Evolutionary conservation across 139 green algal species (phyloP).

Genomic region (Asterochloris sp.): DNA sequence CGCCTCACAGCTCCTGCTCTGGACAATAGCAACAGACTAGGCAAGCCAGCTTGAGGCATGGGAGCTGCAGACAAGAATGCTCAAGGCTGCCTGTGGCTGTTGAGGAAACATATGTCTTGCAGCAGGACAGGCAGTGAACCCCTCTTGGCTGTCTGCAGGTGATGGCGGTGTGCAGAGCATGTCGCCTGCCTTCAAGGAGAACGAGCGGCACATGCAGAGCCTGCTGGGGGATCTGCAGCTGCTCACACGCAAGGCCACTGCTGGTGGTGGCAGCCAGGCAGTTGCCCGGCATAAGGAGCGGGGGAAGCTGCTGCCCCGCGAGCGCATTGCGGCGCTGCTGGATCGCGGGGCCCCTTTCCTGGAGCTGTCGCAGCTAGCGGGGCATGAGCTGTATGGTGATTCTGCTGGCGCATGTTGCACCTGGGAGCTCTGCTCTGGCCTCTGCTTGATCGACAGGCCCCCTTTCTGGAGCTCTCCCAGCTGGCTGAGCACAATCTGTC

Average conservation of each 20-base stretch:
- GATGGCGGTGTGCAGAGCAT: background rate
- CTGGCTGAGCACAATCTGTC: background rate
- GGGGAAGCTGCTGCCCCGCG: constrained; percentile 60
- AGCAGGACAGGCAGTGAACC: background rate
- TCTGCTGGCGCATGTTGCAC: background rate
- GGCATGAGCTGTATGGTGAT: constrained; percentile 67
- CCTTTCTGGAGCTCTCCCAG: background rate
- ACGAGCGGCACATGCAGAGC: constrained; percentile 6
- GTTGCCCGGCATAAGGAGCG: constrained; percentile 55
- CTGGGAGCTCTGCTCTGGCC: background rate
- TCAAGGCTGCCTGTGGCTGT: too few relatives aligned
- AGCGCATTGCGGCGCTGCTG: constrained; percentile 69
- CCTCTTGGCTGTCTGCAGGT: background rate
- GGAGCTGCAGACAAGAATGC: too few relatives aligned
- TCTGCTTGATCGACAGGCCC: too few relatives aligned
- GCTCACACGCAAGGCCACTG: background rate
- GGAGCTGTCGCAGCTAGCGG: constrained; percentile 80
- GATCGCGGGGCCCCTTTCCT: constrained; percentile 82
- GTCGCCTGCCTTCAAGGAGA: constrained; percentile 18
- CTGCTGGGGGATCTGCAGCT: constrained; percentile 1
- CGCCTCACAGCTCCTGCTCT: too few relatives aligned
- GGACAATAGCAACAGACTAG: too few relatives aligned
- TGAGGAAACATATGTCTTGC: too few relatives aligned
- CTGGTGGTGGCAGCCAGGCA: constrained; percentile 51
- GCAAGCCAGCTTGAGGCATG: too few relatives aligned